A percentile compares a stretch with the other conserved stretches of the same genome.
Evolutionary conservation across 2,329 filamentous ascomycete species (phyloP).

Genomic region (Botrytis medusae): DNA sequence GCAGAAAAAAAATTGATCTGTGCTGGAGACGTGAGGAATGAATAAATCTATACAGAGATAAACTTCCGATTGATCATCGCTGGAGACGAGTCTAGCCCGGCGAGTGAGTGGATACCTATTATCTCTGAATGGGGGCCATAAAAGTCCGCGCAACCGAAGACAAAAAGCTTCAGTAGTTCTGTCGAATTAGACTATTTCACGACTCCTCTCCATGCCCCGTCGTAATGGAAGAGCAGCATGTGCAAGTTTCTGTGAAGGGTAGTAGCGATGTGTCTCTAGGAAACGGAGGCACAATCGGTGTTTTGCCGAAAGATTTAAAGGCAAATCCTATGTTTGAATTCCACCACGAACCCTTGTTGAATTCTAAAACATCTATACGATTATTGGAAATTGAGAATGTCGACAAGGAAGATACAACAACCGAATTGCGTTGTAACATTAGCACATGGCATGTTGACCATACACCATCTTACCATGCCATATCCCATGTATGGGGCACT

Average conservation of each 20-base stretch:
- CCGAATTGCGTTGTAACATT: neutral
- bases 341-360: neutral
- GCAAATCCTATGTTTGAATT: neutral
- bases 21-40: neutral
- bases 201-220: neutral
- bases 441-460: neutral
- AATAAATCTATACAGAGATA: neutral
- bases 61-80: neutral
- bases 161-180: neutral
- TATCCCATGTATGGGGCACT: neutral
- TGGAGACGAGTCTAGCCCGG: neutral
- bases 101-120: neutral
- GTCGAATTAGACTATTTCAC: neutral
- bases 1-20: neutral
- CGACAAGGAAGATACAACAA: neutral
- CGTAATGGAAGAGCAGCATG: neutral
- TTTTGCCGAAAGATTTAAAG: neutral
- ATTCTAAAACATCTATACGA: neutral
- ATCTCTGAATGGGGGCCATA: neutral
- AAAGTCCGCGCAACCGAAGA: neutral
- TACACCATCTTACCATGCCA: neutral
- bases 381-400: neutral
- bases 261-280: neutral
- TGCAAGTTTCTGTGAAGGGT: neutral
- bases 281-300: no score